Conservation (phyloP, 108 stramenopile genomes). For the Cyclostephanos tholiformis region DNA sequence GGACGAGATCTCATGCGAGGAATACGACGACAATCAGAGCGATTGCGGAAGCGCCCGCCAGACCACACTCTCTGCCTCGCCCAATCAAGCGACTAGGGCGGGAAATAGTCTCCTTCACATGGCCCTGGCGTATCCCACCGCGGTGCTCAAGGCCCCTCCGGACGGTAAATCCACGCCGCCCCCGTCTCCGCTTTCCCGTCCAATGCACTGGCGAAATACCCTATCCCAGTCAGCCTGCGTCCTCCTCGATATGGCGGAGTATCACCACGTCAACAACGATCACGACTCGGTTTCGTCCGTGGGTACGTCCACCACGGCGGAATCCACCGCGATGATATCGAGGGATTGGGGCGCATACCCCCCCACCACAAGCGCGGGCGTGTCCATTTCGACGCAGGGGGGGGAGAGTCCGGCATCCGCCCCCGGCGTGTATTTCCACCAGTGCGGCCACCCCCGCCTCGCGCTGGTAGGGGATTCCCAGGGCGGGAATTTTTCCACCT, state of each 20-base stretch:
- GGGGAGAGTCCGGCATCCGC: constrained; percentile 7
- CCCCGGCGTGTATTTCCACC: constrained; percentile 18
- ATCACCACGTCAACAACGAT: constrained; percentile 15
- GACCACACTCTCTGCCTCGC: constrained; percentile 21
- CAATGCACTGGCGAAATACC: constrained; percentile 8
- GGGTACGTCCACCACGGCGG: constrained; percentile 43
- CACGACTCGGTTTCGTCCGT: constrained; percentile 42
- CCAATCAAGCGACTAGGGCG: constrained; percentile 6
- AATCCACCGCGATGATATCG: constrained; percentile 35
- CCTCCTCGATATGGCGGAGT: constrained; percentile 21
- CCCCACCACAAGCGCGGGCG: not conserved
- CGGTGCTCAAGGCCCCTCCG: constrained; percentile 16
- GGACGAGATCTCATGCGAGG: not conserved
- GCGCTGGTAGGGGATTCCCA: not conserved
- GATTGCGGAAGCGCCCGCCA: constrained; percentile 7
- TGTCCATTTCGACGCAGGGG: constrained; percentile 2
- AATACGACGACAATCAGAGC: constrained; percentile 7
- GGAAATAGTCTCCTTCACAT: constrained; percentile 25
- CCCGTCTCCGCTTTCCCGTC: constrained; percentile 5
- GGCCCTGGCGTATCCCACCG: constrained; percentile 35
- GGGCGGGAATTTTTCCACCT: constrained; percentile 8
- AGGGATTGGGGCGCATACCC: constrained; percentile 35
- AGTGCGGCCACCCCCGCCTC: constrained; percentile 1
- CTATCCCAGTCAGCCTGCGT: constrained; percentile 28
- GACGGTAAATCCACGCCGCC: not conserved